Conservation (phyloP, 306 rosid genomes). For the Vachellia pachyceras region DNA sequence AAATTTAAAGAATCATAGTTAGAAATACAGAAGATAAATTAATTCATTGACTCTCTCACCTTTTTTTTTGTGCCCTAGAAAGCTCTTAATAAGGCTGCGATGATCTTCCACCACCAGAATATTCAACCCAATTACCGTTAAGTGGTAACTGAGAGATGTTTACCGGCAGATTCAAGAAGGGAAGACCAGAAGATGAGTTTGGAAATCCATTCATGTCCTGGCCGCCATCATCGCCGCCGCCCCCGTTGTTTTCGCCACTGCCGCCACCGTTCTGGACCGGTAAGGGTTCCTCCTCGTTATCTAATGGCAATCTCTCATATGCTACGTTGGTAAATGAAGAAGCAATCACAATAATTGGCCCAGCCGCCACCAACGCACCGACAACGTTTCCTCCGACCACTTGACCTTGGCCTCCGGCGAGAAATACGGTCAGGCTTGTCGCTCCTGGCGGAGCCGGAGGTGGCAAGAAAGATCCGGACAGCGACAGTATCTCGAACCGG, state of each 20-base stretch:
- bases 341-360: conserved; percentile 85
- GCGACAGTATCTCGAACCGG: conserved; percentile 77
- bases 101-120: conserved; percentile 72
- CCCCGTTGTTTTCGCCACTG: no score
- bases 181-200: conserved; percentile 75
- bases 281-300: conserved; percentile 66
- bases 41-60: conserved; percentile 53
- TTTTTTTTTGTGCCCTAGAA: conserved; percentile 31
- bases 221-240: background rate
- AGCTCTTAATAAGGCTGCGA: conserved; percentile 54
- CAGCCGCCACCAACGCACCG: conserved; percentile 82
- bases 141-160: conserved; percentile 75
- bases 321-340: conserved; percentile 94
- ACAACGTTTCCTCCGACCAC: conserved; percentile 92
- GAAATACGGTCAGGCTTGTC: conserved; percentile 71
- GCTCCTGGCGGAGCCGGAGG: conserved; percentile 97
- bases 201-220: conserved; percentile 58
- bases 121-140: conserved; percentile 73
- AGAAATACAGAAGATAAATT: conserved; percentile 5
- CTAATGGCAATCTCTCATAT: conserved; percentile 88
- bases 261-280: conserved; percentile 59
- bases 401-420: conserved; percentile 94
- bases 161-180: conserved; percentile 81
- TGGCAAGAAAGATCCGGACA: conserved; percentile 82
- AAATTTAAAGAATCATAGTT: conserved; percentile 29